A percentile compares a stretch with the other conserved stretches of the same genome.
phyloP scores from a whole-genome alignment of 306 rosid genomes.

The peach (Prunus persica) region Prunus_persica_NCBIv2 NC_034016.1:12342501-12343000 shows the following conservation, averaged over 20 bases:
- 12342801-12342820: conserved; percentile 47
- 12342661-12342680: not conserved
- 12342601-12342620: not conserved
- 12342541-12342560: not conserved
- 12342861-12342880: conserved; percentile 41
- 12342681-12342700: not conserved
- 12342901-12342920: conserved; percentile 63
- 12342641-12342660: not conserved
- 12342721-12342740: not conserved
- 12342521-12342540: not conserved
- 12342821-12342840: conserved; percentile 50
- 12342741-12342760: not conserved
- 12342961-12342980: conserved; percentile 81
- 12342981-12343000: conserved; percentile 64
- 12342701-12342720: conserved; percentile 3
- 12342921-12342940: conserved; percentile 58
- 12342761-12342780: not conserved
- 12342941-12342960: conserved; percentile 77
- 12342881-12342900: conserved; percentile 68
- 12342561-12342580: not conserved
- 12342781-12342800: conserved; percentile 48
- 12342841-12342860: conserved; percentile 18
- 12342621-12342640: not conserved
- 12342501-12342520: not conserved
- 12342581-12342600: conserved; percentile 1